Percentiles rank a stretch among this genome's conserved stretches.
Evolutionary conservation across 179 eudicot species (phyloP).

Genomic region (Dionaea muscipula): DNA sequence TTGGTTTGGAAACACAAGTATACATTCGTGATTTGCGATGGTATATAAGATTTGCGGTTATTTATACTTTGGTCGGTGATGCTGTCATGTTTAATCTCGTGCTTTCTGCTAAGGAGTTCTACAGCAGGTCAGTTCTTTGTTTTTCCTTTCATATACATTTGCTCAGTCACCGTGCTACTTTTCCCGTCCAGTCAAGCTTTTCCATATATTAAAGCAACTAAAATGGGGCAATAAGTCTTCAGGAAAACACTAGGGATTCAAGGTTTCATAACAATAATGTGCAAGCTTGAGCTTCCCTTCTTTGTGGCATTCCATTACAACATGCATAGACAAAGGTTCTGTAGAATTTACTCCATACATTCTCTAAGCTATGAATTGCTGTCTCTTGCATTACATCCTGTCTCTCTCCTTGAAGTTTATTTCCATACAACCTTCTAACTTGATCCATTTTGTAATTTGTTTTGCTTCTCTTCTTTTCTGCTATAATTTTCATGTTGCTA

Average conservation of each 20-base stretch:
- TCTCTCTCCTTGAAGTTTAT: too few relatives aligned
- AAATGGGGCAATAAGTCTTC: too few relatives aligned
- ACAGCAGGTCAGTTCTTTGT: conserved; percentile 40
- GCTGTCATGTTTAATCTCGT: conserved; percentile 54
- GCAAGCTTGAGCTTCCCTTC: too few relatives aligned
- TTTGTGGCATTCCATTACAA: too few relatives aligned
- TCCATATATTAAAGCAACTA: too few relatives aligned
- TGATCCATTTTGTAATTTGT: not conserved
- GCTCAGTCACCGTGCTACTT: not conserved
- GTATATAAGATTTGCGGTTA: conserved; percentile 63
- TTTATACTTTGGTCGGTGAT: conserved; percentile 66
- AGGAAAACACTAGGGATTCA: too few relatives aligned
- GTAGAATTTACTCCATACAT: too few relatives aligned
- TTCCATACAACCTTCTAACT: not conserved
- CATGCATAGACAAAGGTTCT: too few relatives aligned
- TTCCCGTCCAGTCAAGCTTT: too few relatives aligned
- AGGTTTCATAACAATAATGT: too few relatives aligned
- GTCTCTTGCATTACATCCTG: too few relatives aligned
- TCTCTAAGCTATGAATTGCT: too few relatives aligned
- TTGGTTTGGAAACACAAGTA: conserved; percentile 51
- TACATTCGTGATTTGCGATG: conserved; percentile 66
- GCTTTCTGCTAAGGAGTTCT: conserved; percentile 47
- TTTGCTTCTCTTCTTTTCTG: not conserved
- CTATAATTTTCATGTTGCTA: not conserved
- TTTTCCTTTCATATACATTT: not conserved